Percentiles rank a stretch among this genome's conserved stretches.
Evolutionary conservation across 345 rosid genomes (phyloP).

Genomic region (Nasturtium officinale): DNA sequence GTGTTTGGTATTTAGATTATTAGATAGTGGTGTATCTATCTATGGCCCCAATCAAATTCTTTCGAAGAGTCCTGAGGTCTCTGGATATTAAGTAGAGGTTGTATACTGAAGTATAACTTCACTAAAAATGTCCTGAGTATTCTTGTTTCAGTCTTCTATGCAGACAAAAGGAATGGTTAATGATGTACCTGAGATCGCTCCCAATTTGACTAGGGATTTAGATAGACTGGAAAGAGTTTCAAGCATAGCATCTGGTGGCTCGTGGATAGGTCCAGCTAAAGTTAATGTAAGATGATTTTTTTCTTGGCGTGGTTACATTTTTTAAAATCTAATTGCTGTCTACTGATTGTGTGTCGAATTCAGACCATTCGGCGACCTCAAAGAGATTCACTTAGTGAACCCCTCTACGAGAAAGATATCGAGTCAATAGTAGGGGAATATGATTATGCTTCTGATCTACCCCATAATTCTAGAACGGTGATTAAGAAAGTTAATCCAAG

Average conservation of each 20-base stretch:
- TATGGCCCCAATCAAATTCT: not conserved
- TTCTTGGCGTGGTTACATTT: conserved; percentile 11
- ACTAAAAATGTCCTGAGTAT: not conserved
- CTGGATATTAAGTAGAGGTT: not conserved
- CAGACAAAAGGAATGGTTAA: conserved; percentile 43
- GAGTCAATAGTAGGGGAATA: conserved; percentile 55
- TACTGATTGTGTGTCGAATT: conserved; percentile 32
- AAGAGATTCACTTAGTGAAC: conserved; percentile 57
- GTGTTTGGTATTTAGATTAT: not conserved
- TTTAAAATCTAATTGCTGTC: conserved; percentile 5
- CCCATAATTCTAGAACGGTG: conserved; percentile 56
- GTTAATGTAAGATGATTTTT: conserved; percentile 53
- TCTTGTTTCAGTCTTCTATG: not conserved
- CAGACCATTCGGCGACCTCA: conserved; percentile 58
- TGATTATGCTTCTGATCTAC: conserved; percentile 66
- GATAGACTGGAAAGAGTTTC: conserved; percentile 52
- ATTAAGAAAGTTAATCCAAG: conserved; percentile 58
- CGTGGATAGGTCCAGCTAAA: conserved; percentile 70
- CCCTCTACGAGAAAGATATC: conserved; percentile 57
- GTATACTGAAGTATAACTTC: not conserved
- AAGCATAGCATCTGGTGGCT: conserved; percentile 57
- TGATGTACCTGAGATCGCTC: conserved; percentile 35
- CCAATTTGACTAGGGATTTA: conserved; percentile 37
- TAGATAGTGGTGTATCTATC: not conserved
- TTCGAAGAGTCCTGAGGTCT: conserved; percentile 4